These are phyloP conservation scores for Bolboschoenoplectus hybrid DNA, from an alignment of 202 grass and related monocot species.

Conservation along the genomic window DNA sequence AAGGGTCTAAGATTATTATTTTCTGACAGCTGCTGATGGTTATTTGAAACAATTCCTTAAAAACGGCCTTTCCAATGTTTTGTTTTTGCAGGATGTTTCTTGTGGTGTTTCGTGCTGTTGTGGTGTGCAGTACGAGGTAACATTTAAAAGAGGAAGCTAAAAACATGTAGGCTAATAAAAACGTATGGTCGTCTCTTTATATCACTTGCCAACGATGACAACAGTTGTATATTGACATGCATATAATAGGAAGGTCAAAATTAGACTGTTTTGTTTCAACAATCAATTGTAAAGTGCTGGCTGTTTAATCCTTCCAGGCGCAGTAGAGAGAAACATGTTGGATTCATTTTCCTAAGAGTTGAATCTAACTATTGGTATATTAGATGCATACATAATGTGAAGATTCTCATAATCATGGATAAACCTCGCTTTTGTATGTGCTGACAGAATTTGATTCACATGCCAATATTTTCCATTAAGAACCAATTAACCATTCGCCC, in stretches of 20 bases:
- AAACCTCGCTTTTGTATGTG: background rate
- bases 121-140: constrained; percentile 66
- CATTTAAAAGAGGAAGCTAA: constrained; percentile 40
- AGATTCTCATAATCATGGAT: background rate
- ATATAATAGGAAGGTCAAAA: background rate
- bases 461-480: background rate
- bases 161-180: constrained; percentile 9
- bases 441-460: no score
- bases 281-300: background rate
- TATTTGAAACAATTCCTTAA: background rate
- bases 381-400: background rate
- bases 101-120: constrained; percentile 59
- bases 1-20: background rate
- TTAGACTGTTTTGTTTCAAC: background rate
- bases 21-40: background rate
- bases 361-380: background rate
- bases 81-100: constrained; percentile 53
- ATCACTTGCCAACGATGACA: background rate
- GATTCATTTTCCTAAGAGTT: background rate
- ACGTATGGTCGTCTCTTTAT: background rate
- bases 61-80: constrained; percentile 5
- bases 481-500: background rate
- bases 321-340: background rate
- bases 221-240: constrained; percentile 6
- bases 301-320: background rate